phyloP scores from a whole-genome alignment of 2,329 filamentous ascomycete genomes.

The Waltergamsia citrina region DNA sequence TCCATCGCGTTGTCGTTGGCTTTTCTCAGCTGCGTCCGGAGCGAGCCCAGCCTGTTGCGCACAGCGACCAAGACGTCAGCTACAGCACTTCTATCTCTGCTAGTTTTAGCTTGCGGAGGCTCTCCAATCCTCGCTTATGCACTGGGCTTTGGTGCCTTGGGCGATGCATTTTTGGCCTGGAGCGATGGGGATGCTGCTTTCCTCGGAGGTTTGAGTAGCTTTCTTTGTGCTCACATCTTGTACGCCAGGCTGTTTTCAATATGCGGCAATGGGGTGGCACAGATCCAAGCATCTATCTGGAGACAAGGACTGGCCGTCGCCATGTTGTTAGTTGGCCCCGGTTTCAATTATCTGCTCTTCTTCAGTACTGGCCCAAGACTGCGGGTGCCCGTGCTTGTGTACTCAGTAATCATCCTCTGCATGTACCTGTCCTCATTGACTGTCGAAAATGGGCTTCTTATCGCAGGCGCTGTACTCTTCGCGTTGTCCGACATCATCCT shows the following conservation, averaged over 20 bases:
- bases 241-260: constrained; percentile 19
- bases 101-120: constrained; percentile 8
- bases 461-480: constrained; percentile 20
- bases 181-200: constrained; percentile 18
- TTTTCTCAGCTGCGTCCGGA: constrained; percentile 8
- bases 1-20: constrained; percentile 9
- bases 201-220: constrained; percentile 20
- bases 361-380: constrained; percentile 13
- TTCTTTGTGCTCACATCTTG: constrained; percentile 20
- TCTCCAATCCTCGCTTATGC: constrained; percentile 14
- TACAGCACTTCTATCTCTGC: constrained; percentile 17
- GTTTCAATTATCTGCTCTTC: constrained; percentile 16
- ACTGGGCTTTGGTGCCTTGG: constrained; percentile 18
- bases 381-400: constrained; percentile 18
- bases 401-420: constrained; percentile 17
- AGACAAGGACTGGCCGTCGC: constrained; percentile 7
- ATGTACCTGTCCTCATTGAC: constrained; percentile 22
- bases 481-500: constrained; percentile 21
- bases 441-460: constrained; percentile 10
- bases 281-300: constrained; percentile 7
- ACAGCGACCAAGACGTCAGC: constrained; percentile 19
- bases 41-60: constrained; percentile 14
- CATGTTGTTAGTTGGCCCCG: constrained; percentile 13
- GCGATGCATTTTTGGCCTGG: constrained; percentile 26
- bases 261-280: constrained; percentile 5